Evolutionary conservation across 208 protist species (phyloP).

Genomic region (Novymonas esmeraldas): DNA sequence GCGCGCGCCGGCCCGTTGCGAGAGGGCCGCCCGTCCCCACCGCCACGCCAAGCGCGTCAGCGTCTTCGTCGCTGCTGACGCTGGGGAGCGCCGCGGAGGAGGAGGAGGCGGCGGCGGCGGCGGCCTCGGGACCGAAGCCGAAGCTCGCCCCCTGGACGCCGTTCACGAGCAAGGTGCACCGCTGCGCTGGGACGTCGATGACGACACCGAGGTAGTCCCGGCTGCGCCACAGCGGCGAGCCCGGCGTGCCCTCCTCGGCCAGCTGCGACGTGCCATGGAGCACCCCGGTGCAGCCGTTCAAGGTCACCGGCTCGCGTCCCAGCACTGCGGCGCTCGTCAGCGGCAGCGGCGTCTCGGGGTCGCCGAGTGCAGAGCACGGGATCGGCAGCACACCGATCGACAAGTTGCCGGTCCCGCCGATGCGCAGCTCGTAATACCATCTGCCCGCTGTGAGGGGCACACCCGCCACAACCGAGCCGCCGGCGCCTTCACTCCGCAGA

Average conservation of each 20-base stretch:
- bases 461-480: conserved; percentile 54
- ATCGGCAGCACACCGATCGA: conserved; percentile 78
- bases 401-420: conserved; percentile 62
- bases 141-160: conserved; percentile 54
- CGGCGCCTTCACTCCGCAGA: conserved; percentile 47
- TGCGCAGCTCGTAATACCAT: conserved; percentile 92
- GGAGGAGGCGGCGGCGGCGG: conserved; percentile 21
- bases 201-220: conserved; percentile 87
- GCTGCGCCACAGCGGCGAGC: conserved; percentile 50
- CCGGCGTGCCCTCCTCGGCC: conserved; percentile 10
- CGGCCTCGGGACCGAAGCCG: conserved; percentile 46
- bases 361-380: neutral
- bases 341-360: conserved; percentile 20
- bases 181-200: conserved; percentile 59
- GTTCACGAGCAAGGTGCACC: conserved; percentile 77
- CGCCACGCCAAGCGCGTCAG: neutral
- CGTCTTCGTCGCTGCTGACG: conserved; percentile 5
- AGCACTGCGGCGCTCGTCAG: conserved; percentile 22
- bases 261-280: conserved; percentile 34
- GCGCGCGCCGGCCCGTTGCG: neutral
- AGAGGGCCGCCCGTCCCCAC: neutral
- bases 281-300: conserved; percentile 76
- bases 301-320: conserved; percentile 50
- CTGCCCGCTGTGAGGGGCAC: conserved; percentile 60
- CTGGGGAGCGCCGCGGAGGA: conserved; percentile 3